Percentiles rank a stretch among this genome's conserved stretches.
phyloP scores from a whole-genome alignment of 2,329 filamentous ascomycete species.

The Aschersonia sp. region DNA sequence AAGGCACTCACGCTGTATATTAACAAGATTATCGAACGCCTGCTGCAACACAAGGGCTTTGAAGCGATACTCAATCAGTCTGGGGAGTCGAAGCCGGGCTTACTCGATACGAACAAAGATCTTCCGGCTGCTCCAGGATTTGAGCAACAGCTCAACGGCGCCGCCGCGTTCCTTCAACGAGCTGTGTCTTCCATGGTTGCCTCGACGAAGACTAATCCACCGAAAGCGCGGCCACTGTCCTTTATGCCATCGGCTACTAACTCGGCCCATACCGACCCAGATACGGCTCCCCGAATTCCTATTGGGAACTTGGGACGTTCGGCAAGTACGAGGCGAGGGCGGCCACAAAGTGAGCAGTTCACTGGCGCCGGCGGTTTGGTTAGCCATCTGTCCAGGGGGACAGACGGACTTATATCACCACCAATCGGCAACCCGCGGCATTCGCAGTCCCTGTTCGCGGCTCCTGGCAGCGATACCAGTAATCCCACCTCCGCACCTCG shows the following conservation, averaged over 20 bases:
- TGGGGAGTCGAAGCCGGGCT: conserved; percentile 30
- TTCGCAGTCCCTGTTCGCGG: conserved; percentile 48
- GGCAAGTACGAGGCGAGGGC: conserved; percentile 35
- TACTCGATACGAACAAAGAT: conserved; percentile 60
- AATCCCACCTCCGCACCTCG: conserved; percentile 37
- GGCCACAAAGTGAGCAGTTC: conserved; percentile 51
- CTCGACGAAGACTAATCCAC: conserved; percentile 20
- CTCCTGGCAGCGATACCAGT: conserved; percentile 29
- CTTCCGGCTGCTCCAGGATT: conserved; percentile 51
- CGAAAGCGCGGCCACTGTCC: conserved; percentile 40
- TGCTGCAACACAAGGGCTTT: conserved; percentile 88
- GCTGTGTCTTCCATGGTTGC: conserved; percentile 45
- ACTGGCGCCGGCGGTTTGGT: conserved; percentile 57
- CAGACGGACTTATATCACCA: conserved; percentile 48
- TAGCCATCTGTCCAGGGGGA: conserved; percentile 79
- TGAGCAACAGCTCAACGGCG: conserved; percentile 19
- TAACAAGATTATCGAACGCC: conserved; percentile 95
- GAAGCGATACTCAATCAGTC: conserved; percentile 84
- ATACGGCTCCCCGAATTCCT: conserved; percentile 64
- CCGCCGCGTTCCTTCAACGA: conserved; percentile 39
- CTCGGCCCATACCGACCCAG: conserved; percentile 46
- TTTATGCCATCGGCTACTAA: conserved; percentile 29
- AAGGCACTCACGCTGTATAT: conserved; percentile 96
- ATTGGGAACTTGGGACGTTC: conserved; percentile 43
- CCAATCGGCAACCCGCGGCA: conserved; percentile 42